Evolutionary conservation across 371 early-diverging fungal species (phyloP).

Genomic region (Conidiobolus incongruus): DNA sequence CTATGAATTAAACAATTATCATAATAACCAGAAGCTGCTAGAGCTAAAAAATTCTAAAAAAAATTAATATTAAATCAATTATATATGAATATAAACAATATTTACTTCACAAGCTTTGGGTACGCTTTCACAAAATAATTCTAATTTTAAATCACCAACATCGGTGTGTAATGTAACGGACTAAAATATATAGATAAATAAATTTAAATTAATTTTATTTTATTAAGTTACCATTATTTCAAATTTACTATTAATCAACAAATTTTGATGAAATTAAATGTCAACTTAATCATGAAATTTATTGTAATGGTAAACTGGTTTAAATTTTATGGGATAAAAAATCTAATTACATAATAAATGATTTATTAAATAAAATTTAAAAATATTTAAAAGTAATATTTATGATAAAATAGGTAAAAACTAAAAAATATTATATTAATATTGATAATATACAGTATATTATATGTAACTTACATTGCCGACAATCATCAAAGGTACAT

Average conservation of each 20-base stretch:
- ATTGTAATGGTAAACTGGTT: too few relatives aligned
- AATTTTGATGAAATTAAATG: too few relatives aligned
- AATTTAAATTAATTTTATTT: too few relatives aligned
- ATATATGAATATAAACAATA: too few relatives aligned
- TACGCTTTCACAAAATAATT: conserved; percentile 56
- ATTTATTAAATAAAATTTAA: too few relatives aligned
- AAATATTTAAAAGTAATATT: too few relatives aligned
- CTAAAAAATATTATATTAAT: neutral
- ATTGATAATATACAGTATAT: neutral
- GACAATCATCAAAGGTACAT: conserved; percentile 66
- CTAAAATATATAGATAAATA: conserved; percentile 16
- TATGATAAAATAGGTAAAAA: conserved; percentile 2
- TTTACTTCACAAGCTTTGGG: conserved; percentile 64
- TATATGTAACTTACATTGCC: conserved; percentile 21
- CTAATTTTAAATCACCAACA: conserved; percentile 78
- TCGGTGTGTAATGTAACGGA: conserved; percentile 73
- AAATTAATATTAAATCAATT: neutral
- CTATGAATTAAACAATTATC: conserved; percentile 64
- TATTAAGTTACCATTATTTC: too few relatives aligned
- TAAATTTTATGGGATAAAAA: too few relatives aligned
- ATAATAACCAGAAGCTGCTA: conserved; percentile 85
- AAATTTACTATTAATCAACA: too few relatives aligned
- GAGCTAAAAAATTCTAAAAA: conserved; percentile 72
- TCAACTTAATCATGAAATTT: too few relatives aligned
- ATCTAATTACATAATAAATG: too few relatives aligned